These are phyloP conservation scores for Vaccinium darrowii DNA, from an alignment of 148 eudicot species.

Conservation along the genomic window DNA sequence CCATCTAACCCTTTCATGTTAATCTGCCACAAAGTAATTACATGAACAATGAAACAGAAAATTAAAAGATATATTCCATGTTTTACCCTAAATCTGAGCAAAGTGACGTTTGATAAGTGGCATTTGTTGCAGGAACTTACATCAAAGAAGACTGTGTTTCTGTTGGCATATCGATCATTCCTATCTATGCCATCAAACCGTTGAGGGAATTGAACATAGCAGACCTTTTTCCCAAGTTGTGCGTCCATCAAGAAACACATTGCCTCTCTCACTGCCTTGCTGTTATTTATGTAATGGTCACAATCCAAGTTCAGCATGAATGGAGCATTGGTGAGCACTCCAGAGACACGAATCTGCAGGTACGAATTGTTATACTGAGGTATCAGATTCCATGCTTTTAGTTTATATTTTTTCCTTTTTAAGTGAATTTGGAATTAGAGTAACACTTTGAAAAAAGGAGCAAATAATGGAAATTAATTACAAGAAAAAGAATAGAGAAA, in stretches of 20 bases:
- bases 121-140: slow-evolving; percentile 53
- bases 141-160: slow-evolving; percentile 97
- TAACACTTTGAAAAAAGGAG: no score
- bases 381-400: not conserved
- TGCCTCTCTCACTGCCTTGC: slow-evolving; percentile 92
- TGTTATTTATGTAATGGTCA: slow-evolving; percentile 94
- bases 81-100: slow-evolving; percentile 3
- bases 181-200: slow-evolving; percentile 95
- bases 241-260: slow-evolving; percentile 99
- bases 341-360: slow-evolving; percentile 89
- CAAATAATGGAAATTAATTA: no score
- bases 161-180: slow-evolving; percentile 89
- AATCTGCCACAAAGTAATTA: slow-evolving; percentile 45
- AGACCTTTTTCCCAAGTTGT: slow-evolving; percentile 84
- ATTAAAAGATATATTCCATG: not conserved
- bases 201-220: slow-evolving; percentile 96
- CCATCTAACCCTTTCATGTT: slow-evolving; percentile 99
- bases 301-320: slow-evolving; percentile 99
- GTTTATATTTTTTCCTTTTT: not conserved
- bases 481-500: no score
- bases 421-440: no score
- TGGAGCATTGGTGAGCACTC: slow-evolving; percentile 96
- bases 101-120: slow-evolving; percentile 1
- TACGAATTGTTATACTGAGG: slow-evolving; percentile 2
- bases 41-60: not conserved